Conservation (phyloP, 2,329 filamentous ascomycete species). For the Taxawa tesnikishii region DNA sequence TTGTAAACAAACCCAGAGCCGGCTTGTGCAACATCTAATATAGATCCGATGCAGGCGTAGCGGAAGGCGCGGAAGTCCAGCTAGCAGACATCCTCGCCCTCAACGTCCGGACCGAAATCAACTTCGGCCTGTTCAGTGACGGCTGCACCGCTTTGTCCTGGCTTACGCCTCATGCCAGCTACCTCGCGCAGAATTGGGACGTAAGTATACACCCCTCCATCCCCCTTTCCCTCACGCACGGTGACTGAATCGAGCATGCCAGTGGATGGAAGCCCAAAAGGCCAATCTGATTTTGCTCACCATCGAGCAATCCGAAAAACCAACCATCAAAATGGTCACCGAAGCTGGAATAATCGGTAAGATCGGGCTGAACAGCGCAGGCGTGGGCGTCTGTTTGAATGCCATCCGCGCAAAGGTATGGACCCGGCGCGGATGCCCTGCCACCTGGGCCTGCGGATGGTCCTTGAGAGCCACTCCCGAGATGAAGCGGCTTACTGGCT, state of each 20-base stretch:
- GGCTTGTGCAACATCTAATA: too few relatives aligned
- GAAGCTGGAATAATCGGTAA: conserved; percentile 53
- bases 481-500: conserved; percentile 34
- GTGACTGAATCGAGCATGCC: not conserved
- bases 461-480: conserved; percentile 39
- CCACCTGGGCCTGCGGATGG: conserved; percentile 47
- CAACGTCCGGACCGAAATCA: conserved; percentile 46
- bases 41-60: too few relatives aligned
- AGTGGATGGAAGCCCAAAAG: conserved; percentile 41
- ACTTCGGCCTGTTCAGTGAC: conserved; percentile 45
- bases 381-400: conserved; percentile 50
- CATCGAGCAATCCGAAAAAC: conserved; percentile 31
- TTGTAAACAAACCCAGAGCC: too few relatives aligned
- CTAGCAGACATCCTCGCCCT: conserved; percentile 44
- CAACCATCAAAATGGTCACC: conserved; percentile 43
- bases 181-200: conserved; percentile 49
- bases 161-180: conserved; percentile 23
- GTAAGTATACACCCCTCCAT: conserved; percentile 13
- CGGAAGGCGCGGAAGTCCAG: conserved; percentile 33
- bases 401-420: conserved; percentile 47
- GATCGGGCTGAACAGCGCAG: conserved; percentile 48
- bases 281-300: conserved; percentile 37
- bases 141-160: conserved; percentile 44
- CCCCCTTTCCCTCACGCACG: not conserved
- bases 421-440: conserved; percentile 41